Conservation (phyloP, 2,329 filamentous ascomycete species). For the Phialophora macrospora region DNA sequence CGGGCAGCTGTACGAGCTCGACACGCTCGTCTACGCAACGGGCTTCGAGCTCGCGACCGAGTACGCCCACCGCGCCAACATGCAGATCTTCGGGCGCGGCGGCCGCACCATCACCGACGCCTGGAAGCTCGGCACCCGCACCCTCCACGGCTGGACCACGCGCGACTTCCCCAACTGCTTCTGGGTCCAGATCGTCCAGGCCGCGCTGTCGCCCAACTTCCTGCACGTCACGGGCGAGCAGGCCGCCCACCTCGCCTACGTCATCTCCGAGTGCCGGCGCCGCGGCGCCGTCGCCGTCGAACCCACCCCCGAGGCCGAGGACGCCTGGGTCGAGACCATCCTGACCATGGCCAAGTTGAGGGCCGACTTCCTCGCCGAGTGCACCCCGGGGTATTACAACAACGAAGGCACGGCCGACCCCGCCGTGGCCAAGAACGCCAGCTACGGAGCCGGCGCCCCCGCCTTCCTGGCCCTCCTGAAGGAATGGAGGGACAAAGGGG, state of each 20-base stretch:
- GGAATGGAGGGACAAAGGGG: slow-evolving; percentile 28
- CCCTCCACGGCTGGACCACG: slow-evolving; percentile 32
- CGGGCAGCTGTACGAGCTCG: slow-evolving; percentile 55
- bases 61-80: slow-evolving; percentile 32
- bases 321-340: slow-evolving; percentile 32
- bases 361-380: slow-evolving; percentile 26
- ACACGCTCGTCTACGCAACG: slow-evolving; percentile 55
- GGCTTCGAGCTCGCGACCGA: slow-evolving; percentile 46
- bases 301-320: slow-evolving; percentile 30
- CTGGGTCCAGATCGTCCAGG: slow-evolving; percentile 33
- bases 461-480: slow-evolving; percentile 29
- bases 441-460: slow-evolving; percentile 28
- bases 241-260: slow-evolving; percentile 32
- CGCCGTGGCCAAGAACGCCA: slow-evolving; percentile 22
- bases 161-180: slow-evolving; percentile 35
- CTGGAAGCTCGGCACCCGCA: slow-evolving; percentile 36
- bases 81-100: slow-evolving; percentile 40
- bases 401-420: slow-evolving; percentile 27
- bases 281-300: slow-evolving; percentile 29
- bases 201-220: slow-evolving; percentile 33
- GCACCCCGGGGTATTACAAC: slow-evolving; percentile 35
- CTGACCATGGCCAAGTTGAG: slow-evolving; percentile 19
- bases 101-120: slow-evolving; percentile 38
- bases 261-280: slow-evolving; percentile 25
- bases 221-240: slow-evolving; percentile 34